Conservation (phyloP, 1,139 yeast species). For the Pneumocystis canis region DNA sequence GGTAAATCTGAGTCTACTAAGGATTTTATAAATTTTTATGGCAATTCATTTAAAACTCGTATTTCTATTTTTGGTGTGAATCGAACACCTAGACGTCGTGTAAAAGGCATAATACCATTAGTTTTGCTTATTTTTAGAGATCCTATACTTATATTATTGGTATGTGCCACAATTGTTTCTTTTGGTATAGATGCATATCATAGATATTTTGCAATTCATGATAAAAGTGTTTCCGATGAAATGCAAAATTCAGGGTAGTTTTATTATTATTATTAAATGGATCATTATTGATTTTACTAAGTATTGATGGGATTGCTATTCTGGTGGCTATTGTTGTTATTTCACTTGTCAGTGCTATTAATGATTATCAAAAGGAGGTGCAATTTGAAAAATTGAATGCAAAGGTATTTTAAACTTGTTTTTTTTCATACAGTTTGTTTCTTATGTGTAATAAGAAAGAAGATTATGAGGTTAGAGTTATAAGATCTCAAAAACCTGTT, state of each 20-base stretch:
- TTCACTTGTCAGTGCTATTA: slow-evolving; percentile 81
- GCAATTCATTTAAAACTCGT: slow-evolving; percentile 24
- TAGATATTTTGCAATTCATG: slow-evolving; percentile 71
- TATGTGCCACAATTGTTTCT: slow-evolving; percentile 78
- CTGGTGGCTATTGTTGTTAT: slow-evolving; percentile 82
- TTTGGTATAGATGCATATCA: slow-evolving; percentile 84
- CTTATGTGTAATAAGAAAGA: slow-evolving; percentile 49
- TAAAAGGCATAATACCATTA: slow-evolving; percentile 51
- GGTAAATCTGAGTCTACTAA: not conserved
- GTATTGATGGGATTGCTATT: slow-evolving; percentile 81
- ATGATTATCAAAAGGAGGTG: slow-evolving; percentile 90
- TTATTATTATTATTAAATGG: slow-evolving; percentile 39
- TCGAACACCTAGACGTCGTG: slow-evolving; percentile 49
- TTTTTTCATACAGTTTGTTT: not conserved
- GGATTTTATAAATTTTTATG: not conserved
- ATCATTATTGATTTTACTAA: slow-evolving; percentile 23
- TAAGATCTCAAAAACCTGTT: slow-evolving; percentile 55
- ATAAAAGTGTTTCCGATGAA: slow-evolving; percentile 59
- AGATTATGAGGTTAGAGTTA: slow-evolving; percentile 63
- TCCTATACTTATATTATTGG: slow-evolving; percentile 68
- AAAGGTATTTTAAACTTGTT: slow-evolving; percentile 15
- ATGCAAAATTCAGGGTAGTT: slow-evolving; percentile 50
- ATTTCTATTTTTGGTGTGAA: slow-evolving; percentile 47
- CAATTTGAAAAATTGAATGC: slow-evolving; percentile 75
- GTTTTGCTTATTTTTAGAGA: slow-evolving; percentile 82